Evolutionary conservation across 257 asterid genomes (phyloP).

Genomic region (Solanum stenotomum): DNA sequence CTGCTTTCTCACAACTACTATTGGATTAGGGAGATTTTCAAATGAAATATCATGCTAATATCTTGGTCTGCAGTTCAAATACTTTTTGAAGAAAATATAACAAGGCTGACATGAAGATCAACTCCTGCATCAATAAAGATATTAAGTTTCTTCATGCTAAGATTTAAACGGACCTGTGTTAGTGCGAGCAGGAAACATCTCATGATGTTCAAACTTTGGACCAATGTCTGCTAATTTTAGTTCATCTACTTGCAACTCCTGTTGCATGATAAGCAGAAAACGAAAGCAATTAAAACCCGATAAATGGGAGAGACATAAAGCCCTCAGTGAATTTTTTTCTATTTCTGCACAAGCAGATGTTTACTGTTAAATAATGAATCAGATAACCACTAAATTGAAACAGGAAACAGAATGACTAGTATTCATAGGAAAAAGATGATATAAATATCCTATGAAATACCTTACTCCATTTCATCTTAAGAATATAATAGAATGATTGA

Average conservation of each 20-base stretch:
- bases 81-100: background rate
- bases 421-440: background rate
- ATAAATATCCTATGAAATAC: background rate
- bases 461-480: background rate
- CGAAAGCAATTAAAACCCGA: background rate
- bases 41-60: background rate
- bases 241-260: conserved; percentile 75
- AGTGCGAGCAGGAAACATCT: conserved; percentile 83
- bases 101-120: conserved; percentile 23
- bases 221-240: conserved; percentile 70
- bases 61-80: background rate
- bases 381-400: background rate
- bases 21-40: background rate
- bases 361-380: background rate
- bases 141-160: background rate
- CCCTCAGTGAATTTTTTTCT: background rate
- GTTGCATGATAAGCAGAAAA: conserved; percentile 7
- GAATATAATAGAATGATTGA: background rate
- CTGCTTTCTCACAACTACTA: background rate
- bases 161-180: conserved; percentile 57
- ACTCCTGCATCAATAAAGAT: background rate
- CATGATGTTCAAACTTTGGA: conserved; percentile 79
- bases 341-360: background rate
- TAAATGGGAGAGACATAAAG: background rate
- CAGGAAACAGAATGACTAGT: background rate